phyloP scores from a whole-genome alignment of 1,284 basidiomycete species.

The Leccinum pallidistipes region DNA sequence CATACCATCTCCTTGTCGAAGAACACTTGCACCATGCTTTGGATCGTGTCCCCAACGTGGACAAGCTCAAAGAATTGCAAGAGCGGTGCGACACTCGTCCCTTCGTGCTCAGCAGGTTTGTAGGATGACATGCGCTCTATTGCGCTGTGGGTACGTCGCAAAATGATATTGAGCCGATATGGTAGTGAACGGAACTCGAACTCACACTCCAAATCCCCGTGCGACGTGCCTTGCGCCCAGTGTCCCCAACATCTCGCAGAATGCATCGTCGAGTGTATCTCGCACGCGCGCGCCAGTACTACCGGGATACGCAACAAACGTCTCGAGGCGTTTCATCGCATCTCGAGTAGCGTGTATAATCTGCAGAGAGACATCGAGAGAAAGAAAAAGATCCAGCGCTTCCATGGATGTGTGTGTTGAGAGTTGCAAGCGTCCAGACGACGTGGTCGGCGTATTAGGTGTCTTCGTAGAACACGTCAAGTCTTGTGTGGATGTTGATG shows the following conservation, averaged over 20 bases:
- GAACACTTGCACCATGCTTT: conserved; percentile 97
- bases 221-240: conserved; percentile 80
- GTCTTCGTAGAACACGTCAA: background rate
- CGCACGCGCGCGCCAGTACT: conserved; percentile 78
- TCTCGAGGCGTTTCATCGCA: conserved; percentile 88
- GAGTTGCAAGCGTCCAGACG: conserved; percentile 2
- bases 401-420: background rate
- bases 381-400: conserved; percentile 83
- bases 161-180: background rate
- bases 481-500: conserved; percentile 5
- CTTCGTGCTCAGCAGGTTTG: conserved; percentile 81
- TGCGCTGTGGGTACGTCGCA: conserved; percentile 49
- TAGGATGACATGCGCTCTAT: conserved; percentile 86
- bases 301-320: conserved; percentile 84
- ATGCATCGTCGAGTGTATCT: conserved; percentile 91
- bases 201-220: conserved; percentile 83
- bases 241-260: conserved; percentile 80
- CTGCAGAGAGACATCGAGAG: conserved; percentile 88
- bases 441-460: background rate
- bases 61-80: conserved; percentile 98
- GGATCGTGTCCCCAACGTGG: conserved; percentile 96
- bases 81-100: conserved; percentile 83
- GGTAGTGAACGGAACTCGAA: conserved; percentile 1
- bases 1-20: conserved; percentile 92
- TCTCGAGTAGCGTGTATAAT: conserved; percentile 93